Percentiles rank a stretch among this genome's conserved stretches.
Evolutionary conservation across 148 eudicot genomes (phyloP).

Genomic region (Arbutus unedo): DNA sequence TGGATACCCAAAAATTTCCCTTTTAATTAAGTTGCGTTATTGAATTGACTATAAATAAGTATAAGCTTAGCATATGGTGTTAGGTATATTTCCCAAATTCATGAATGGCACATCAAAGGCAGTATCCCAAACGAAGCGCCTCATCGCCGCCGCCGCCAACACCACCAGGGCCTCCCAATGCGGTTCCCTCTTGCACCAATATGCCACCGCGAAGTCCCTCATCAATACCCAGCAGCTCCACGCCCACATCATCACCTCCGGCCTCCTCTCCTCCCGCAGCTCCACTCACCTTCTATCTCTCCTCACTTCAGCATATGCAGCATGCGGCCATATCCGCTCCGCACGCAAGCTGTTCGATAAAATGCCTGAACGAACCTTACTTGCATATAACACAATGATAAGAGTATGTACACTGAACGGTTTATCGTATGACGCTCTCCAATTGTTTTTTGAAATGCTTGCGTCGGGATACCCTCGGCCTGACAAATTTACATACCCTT

Average conservation of each 20-base stretch:
- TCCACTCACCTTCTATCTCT: slow-evolving; percentile 31
- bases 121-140: slow-evolving; percentile 24
- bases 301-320: slow-evolving; percentile 36
- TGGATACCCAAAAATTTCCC: no score
- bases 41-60: no score
- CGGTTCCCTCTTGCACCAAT: slow-evolving; percentile 38
- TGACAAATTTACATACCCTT: slow-evolving; percentile 47
- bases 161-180: slow-evolving; percentile 24
- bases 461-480: slow-evolving; percentile 22
- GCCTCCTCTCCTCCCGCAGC: slow-evolving; percentile 28
- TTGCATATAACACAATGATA: slow-evolving; percentile 45
- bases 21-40: no score
- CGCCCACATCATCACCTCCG: slow-evolving; percentile 42
- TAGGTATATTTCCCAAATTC: neutral
- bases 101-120: slow-evolving; percentile 26
- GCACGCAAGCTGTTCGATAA: slow-evolving; percentile 60
- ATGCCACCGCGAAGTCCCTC: slow-evolving; percentile 41
- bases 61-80: neutral
- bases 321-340: slow-evolving; percentile 35
- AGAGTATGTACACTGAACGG: slow-evolving; percentile 41
- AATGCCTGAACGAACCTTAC: slow-evolving; percentile 43
- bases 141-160: slow-evolving; percentile 10
- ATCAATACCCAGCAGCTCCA: slow-evolving; percentile 44
- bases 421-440: slow-evolving; percentile 32
- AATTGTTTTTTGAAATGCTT: slow-evolving; percentile 39